Conservation (phyloP, 2,329 filamentous ascomycete species). For the Alternaria ethzedia region DNA sequence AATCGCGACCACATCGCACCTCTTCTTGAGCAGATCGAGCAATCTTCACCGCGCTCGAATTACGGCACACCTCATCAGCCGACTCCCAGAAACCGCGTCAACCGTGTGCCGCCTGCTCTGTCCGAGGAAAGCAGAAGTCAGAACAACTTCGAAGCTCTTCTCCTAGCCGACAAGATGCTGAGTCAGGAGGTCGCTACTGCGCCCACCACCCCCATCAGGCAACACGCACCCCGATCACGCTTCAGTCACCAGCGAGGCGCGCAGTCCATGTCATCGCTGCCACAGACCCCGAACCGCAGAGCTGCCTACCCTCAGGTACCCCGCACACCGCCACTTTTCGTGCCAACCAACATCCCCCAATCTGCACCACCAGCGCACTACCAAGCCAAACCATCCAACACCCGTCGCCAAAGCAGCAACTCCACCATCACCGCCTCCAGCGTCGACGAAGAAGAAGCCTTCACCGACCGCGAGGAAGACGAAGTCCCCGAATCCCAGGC, state of each 20-base stretch:
- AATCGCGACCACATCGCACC: constrained; percentile 84
- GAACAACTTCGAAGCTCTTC: constrained; percentile 75
- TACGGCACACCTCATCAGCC: constrained; percentile 63
- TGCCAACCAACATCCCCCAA: constrained; percentile 41
- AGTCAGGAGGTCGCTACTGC: constrained; percentile 78
- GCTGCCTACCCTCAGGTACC: constrained; percentile 68
- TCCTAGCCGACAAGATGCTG: constrained; percentile 76
- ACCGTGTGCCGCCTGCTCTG: constrained; percentile 53
- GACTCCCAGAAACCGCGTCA: constrained; percentile 47
- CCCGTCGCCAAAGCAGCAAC: constrained; percentile 74
- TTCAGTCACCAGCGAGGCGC: constrained; percentile 74
- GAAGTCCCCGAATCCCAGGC: constrained; percentile 76
- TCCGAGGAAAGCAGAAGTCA: constrained; percentile 56
- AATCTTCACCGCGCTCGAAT: constrained; percentile 67
- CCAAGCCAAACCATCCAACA: constrained; percentile 35
- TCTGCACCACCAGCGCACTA: constrained; percentile 52
- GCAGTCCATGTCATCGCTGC: constrained; percentile 85
- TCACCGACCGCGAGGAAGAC: constrained; percentile 69
- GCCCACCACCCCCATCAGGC: constrained; percentile 70
- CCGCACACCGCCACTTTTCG: constrained; percentile 51
- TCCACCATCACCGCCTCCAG: constrained; percentile 53
- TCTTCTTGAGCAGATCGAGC: constrained; percentile 59
- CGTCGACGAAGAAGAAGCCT: constrained; percentile 51
- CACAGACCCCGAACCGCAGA: constrained; percentile 71
- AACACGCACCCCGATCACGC: constrained; percentile 55